A percentile compares a stretch with the other conserved stretches of the same genome.
Evolutionary conservation across 306 rosid species (phyloP).

Genomic region (Fragaria iinumae): DNA sequence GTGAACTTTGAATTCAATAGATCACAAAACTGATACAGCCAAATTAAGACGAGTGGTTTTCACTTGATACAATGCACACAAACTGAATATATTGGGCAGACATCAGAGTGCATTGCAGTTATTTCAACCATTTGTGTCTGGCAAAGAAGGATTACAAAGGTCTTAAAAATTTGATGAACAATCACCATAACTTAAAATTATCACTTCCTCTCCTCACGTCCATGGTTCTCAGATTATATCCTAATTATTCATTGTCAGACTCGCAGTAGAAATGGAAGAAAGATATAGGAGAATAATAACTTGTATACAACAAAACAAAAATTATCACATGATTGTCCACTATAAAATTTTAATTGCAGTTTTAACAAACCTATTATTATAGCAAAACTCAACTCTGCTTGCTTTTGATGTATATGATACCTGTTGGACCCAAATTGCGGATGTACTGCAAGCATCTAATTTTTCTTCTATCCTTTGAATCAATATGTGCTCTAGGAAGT

Average conservation of each 20-base stretch:
- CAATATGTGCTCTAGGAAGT: slow-evolving; percentile 19
- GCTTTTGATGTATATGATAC: slow-evolving; percentile 9
- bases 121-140: background rate
- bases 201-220: background rate
- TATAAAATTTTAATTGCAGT: background rate
- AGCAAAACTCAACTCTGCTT: slow-evolving; percentile 24
- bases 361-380: slow-evolving; percentile 22
- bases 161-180: background rate
- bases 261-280: background rate
- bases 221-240: background rate
- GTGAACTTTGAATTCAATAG: background rate
- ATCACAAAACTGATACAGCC: background rate
- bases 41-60: background rate
- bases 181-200: background rate
- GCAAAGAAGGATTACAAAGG: background rate
- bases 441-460: background rate
- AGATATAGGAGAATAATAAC: background rate
- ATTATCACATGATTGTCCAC: background rate
- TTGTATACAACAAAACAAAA: background rate
- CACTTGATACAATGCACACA: background rate
- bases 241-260: too few species aligned
- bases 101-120: background rate
- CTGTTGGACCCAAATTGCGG: slow-evolving; percentile 9
- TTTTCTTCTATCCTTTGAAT: slow-evolving; percentile 9
- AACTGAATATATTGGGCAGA: background rate